Base-by-base conservation (phyloP, 768 basidiomycete genomes). In the Solioccasus polychromus region DNA sequence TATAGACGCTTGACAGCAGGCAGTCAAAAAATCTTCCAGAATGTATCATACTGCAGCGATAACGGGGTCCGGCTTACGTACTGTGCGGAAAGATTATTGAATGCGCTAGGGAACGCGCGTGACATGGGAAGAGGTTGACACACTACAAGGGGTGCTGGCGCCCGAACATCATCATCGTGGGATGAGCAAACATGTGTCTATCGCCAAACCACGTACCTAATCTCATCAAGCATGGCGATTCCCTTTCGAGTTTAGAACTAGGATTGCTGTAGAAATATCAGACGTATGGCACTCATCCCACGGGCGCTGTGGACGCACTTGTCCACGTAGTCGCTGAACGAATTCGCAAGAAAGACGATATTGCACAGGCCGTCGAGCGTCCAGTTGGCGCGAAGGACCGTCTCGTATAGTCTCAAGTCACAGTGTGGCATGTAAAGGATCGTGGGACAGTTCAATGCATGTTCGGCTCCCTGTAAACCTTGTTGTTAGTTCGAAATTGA, bases 341-440 rank as follows among this genome's bases (percentile, higher is more conserved):
- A 72, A 66, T 90, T 90, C 44, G 79, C 83, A 48, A 90, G 57
- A 42, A 90, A 68, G 42, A 87, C 55, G 19, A 82, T 57, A 47
- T 67, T 69, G 45, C 68, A 58, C 41, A 87, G 63, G 18, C 66
- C 65, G 23, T 69, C 69, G 23, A 47, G 58, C 36, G 69, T 65
- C 82, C 83, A 85, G 59, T 87, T 88, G 11, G 73, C 72, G 46
- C 73, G 72, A 44, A 89, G 64, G 35, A 88, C 57, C 52, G 67
- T 72, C 59, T 90, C 85, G 61, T 88, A 86, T 22, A 89, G 71
- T 49, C 73, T 74, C 63, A 84, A 58, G 57, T 86, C 84, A 60
- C 88, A 88, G 63, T 89, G 87, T 18, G 85, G 87, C 85, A 88
- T 87, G 67, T 79, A 88, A 43, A 82, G 69, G 44, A 90, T 69